Conservation (phyloP, 331 rosid genomes). For the Rhamnella rubrinervis region DNA sequence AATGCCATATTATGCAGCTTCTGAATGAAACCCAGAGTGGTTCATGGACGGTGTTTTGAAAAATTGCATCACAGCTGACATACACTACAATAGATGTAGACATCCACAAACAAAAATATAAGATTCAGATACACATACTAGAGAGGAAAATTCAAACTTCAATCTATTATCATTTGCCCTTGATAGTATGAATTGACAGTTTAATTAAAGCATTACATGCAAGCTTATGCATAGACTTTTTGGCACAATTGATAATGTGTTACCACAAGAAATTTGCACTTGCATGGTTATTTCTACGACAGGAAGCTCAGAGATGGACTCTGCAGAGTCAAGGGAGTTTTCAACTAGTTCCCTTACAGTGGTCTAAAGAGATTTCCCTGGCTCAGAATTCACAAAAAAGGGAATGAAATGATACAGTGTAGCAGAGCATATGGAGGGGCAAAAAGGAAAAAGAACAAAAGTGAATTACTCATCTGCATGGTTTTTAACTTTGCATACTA, state of each 20-base stretch:
- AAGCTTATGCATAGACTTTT: no score
- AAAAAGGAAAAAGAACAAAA: not conserved
- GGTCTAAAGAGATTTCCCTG: constrained; percentile 84
- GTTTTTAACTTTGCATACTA: not conserved
- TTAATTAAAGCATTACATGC: not conserved
- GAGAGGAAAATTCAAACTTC: not conserved
- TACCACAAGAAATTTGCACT: constrained; percentile 15
- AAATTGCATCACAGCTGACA: constrained; percentile 19
- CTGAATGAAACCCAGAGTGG: constrained; percentile 69
- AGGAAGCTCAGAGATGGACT: constrained; percentile 90
- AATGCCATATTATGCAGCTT: constrained; percentile 25
- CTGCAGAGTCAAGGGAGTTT: constrained; percentile 87
- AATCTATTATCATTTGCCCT: not conserved
- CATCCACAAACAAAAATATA: constrained; percentile 5
- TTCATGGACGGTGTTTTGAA: no score
- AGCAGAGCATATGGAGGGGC: not conserved
- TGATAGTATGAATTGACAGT: not conserved
- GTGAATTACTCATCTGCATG: not conserved
- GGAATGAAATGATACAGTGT: no score
- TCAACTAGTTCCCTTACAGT: constrained; percentile 93
- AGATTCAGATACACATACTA: constrained; percentile 10
- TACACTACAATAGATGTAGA: constrained; percentile 50
- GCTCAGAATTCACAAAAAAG: constrained; percentile 51
- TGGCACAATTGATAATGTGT: no score
- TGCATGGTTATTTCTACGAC: constrained; percentile 83